Percentiles rank a stretch among this genome's conserved stretches.
Evolutionary conservation across 2,329 filamentous ascomycete genomes (phyloP).

Genomic region (Aspergillus sp.): DNA sequence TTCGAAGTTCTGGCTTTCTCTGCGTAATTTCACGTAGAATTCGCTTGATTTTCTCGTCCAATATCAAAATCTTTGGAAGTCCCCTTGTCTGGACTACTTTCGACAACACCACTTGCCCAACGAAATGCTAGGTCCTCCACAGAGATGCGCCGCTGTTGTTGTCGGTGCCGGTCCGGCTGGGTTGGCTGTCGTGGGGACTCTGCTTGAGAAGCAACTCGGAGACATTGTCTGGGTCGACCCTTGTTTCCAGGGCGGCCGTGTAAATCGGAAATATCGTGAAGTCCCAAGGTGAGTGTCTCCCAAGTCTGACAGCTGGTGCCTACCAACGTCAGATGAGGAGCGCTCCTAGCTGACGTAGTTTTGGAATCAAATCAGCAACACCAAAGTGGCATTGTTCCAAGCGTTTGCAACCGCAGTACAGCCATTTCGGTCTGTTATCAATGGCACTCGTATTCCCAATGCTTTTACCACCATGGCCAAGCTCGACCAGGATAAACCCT

Average conservation of each 20-base stretch:
- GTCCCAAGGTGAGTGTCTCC: constrained; percentile 51
- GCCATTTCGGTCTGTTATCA: constrained; percentile 54
- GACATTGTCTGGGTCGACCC: constrained; percentile 62
- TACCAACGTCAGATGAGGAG: constrained; percentile 7
- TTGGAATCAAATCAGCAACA: constrained; percentile 49
- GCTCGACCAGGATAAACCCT: constrained; percentile 58
- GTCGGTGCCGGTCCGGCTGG: constrained; percentile 61
- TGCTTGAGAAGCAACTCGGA: constrained; percentile 55
- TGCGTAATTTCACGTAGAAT: constrained; percentile 7
- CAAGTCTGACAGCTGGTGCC: constrained; percentile 1
- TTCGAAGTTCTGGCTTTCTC: background rate
- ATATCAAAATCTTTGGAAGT: background rate
- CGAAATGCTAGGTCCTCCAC: constrained; percentile 25
- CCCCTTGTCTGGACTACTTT: background rate
- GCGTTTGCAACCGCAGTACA: constrained; percentile 55
- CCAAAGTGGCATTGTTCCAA: constrained; percentile 60
- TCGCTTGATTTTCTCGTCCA: background rate
- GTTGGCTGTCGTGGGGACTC: constrained; percentile 61
- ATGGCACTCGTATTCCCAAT: constrained; percentile 51
- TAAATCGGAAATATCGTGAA: constrained; percentile 58
- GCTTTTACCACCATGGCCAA: constrained; percentile 54
- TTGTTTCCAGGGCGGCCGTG: constrained; percentile 53
- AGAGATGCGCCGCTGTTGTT: constrained; percentile 55
- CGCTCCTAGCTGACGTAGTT: constrained; percentile 15
- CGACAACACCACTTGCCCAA: background rate